These are phyloP conservation scores for Arthromyces matolae DNA, from an alignment of 768 basidiomycete genomes.

Conservation along the genomic window DNA sequence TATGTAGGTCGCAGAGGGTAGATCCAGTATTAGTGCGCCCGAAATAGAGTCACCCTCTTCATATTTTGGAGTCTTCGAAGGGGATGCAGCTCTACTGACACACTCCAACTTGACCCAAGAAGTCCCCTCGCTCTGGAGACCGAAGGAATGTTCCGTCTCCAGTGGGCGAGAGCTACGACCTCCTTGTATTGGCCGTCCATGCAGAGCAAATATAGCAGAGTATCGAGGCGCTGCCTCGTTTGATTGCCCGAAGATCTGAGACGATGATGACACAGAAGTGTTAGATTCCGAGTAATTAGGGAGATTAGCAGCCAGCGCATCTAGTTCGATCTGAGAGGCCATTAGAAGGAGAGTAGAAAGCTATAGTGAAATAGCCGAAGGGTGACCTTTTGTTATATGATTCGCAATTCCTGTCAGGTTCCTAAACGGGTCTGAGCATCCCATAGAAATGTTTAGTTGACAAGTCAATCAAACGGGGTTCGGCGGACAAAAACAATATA, in stretches of 20 bases:
- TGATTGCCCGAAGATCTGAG: neutral
- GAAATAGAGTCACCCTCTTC: conserved; percentile 21
- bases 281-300: conserved; percentile 2
- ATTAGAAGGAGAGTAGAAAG: neutral
- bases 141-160: conserved; percentile 6
- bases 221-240: conserved; percentile 8
- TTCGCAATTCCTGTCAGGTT: neutral
- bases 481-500: too few species aligned
- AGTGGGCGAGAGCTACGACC: conserved; percentile 6
- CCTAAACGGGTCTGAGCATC: neutral
- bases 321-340: neutral
- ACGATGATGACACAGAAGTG: neutral
- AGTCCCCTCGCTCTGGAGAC: neutral
- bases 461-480: neutral
- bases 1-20: conserved; percentile 25
- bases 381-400: neutral
- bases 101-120: conserved; percentile 26
- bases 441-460: neutral
- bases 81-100: conserved; percentile 21
- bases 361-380: neutral
- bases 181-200: conserved; percentile 9
- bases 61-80: conserved; percentile 20
- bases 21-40: conserved; percentile 27
- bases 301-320: too few species aligned
- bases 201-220: conserved; percentile 11